These are phyloP conservation scores for Flaveria sonorensis DNA, from an alignment of 129 eudicot genomes.

Conservation along the genomic window DNA sequence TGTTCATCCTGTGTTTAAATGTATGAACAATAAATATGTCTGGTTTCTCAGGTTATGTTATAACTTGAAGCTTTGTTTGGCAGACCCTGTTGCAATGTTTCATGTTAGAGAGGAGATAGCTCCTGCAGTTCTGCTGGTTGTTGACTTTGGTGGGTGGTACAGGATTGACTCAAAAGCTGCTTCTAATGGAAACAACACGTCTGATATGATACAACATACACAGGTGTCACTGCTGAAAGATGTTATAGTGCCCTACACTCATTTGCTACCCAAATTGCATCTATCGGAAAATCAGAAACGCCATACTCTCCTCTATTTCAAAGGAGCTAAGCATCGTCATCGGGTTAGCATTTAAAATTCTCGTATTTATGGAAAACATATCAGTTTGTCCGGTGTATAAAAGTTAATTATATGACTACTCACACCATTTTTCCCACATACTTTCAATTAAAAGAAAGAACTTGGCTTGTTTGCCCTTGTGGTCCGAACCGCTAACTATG, in stretches of 20 bases:
- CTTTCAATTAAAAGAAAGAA: too few relatives aligned
- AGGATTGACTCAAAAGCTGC: conserved; percentile 76
- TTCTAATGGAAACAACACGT: conserved; percentile 52
- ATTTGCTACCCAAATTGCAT: conserved; percentile 66
- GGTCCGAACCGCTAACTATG: not conserved
- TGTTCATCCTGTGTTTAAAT: conserved; percentile 4
- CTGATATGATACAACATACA: conserved; percentile 80
- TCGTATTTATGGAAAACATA: not conserved
- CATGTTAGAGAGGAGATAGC: conserved; percentile 84
- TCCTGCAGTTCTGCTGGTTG: conserved; percentile 85
- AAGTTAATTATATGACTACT: not conserved
- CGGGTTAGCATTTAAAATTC: conserved; percentile 58
- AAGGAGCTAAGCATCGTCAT: conserved; percentile 98
- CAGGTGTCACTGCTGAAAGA: conserved; percentile 92
- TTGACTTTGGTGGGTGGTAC: conserved; percentile 98
- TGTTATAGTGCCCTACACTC: conserved; percentile 86
- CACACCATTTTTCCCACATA: too few relatives aligned
- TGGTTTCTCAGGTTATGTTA: conserved; percentile 77
- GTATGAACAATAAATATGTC: conserved; percentile 24
- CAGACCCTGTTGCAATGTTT: conserved; percentile 99
- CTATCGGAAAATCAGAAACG: conserved; percentile 60
- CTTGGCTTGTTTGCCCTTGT: too few relatives aligned
- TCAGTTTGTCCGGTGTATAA: not conserved
- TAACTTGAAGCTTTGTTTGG: conserved; percentile 94
- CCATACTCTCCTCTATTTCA: conserved; percentile 76